Evolutionary conservation across 169 alveolate genomes (phyloP).

Genomic region (Plasmodium ovale): DNA sequence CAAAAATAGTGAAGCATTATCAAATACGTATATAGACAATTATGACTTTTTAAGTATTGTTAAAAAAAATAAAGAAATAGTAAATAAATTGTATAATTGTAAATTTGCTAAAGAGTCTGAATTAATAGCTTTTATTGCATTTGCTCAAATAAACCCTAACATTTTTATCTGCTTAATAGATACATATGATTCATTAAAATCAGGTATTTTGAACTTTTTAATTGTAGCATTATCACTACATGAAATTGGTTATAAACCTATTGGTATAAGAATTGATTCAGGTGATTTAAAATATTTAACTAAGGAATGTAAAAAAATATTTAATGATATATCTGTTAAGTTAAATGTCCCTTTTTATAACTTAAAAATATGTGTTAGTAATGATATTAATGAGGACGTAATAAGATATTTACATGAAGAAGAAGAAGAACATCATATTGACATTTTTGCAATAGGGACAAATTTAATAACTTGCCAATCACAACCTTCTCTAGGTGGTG

Average conservation of each 20-base stretch:
- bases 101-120: conserved; percentile 42
- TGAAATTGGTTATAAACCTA: conserved; percentile 79
- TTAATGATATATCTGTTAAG: conserved; percentile 76
- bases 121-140: conserved; percentile 47
- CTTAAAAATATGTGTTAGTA: conserved; percentile 87
- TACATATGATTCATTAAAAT: conserved; percentile 47
- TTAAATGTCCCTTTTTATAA: conserved; percentile 74
- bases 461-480: conserved; percentile 94
- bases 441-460: conserved; percentile 94
- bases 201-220: conserved; percentile 91
- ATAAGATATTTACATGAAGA: conserved; percentile 74
- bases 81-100: conserved; percentile 41
- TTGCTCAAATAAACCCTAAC: conserved; percentile 69
- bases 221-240: conserved; percentile 88
- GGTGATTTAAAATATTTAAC: conserved; percentile 91
- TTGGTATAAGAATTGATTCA: conserved; percentile 92
- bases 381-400: conserved; percentile 90
- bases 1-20: conserved; percentile 23
- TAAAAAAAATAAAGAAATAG: conserved; percentile 56
- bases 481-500: conserved; percentile 94
- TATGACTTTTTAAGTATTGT: conserved; percentile 49
- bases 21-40: conserved; percentile 23
- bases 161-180: conserved; percentile 48
- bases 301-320: conserved; percentile 79
- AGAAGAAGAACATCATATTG: conserved; percentile 89